phyloP scores from a whole-genome alignment of 2,329 filamentous ascomycete species.

The Trichoderma citrinoviride region DNA sequence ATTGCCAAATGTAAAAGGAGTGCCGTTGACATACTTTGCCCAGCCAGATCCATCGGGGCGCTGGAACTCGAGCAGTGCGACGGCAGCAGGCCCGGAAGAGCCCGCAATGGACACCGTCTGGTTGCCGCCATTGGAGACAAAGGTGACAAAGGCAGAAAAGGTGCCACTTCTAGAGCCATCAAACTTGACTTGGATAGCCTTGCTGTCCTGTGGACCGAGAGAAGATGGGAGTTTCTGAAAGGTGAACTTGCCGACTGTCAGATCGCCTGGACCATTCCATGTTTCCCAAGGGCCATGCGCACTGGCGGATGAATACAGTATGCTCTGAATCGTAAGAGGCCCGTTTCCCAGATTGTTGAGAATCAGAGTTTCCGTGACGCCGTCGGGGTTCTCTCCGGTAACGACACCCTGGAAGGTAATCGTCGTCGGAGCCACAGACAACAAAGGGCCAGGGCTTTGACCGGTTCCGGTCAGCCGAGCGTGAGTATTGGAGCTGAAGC shows the following conservation, averaged over 20 bases:
- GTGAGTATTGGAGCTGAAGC: constrained; percentile 47
- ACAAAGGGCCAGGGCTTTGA: constrained; percentile 44
- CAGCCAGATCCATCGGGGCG: constrained; percentile 49
- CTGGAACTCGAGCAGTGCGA: constrained; percentile 55
- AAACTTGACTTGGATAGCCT: constrained; percentile 47
- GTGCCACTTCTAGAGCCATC: constrained; percentile 46
- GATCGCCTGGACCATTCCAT: constrained; percentile 37
- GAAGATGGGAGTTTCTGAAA: constrained; percentile 46
- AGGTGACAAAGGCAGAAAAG: constrained; percentile 48
- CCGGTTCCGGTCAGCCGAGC: constrained; percentile 50
- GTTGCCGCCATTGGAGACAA: constrained; percentile 49
- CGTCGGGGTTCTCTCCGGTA: constrained; percentile 40
- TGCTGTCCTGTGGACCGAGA: constrained; percentile 40
- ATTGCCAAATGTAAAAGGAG: constrained; percentile 54
- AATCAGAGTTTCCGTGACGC: constrained; percentile 43
- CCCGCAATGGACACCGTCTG: constrained; percentile 48
- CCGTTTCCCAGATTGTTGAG: constrained; percentile 51
- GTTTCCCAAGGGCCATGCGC: constrained; percentile 46
- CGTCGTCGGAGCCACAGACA: constrained; percentile 47
- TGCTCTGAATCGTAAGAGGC: constrained; percentile 42
- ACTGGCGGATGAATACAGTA: constrained; percentile 44
- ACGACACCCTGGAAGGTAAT: constrained; percentile 52
- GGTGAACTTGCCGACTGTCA: constrained; percentile 47
- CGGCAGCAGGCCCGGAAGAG: constrained; percentile 48
- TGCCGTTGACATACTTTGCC: constrained; percentile 44